Evolutionary conservation across 306 rosid genomes (phyloP), one percentile per base, ranked within the genome.

Genomic region (Vigna hirtella): DNA sequence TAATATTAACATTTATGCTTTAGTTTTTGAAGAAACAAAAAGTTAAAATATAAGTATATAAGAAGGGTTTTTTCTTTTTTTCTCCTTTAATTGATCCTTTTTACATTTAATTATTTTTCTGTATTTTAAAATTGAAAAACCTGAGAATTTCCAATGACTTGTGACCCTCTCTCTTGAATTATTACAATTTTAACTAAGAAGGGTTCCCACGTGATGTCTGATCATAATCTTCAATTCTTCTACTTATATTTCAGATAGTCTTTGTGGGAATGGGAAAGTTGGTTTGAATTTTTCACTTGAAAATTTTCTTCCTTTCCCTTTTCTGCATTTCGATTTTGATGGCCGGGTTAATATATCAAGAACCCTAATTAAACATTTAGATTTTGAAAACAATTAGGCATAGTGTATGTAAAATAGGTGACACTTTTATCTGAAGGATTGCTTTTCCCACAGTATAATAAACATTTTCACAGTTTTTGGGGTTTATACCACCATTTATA

Each of bases 201-300:
- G 81, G 84, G 72, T 30, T 85, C 83, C 81, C 87, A 88, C 81
- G 89, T 85, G 93, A 85, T 26, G 52, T 79, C 66, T 32, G 84
- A 69, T 76, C 78, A 75, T 72, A 71, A 75, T 72, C 61, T 70
- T 72, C n/a, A 73, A 36, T 77, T 83, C 79, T 45, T 56, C 47
- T 47, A n/a, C 71, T 58, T 70, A 55, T 61, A 71, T 65, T 63
- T 77, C 9, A 52, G 78, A 36, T 53, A 45, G 70, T 72, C 68
- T 79, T 83, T 79, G 78, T 63, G 85, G 77, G 38, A 56, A 64
- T 26, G 66, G 79, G 59, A 66, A 40, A 45, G 16, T 28, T 49
- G 24, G 5, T 64, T 52, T 64, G 49, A 71, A 71, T 28, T 77
- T 64, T 76, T 55, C 78, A 69, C 77, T 69, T 68, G 28, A 77